Conservation (phyloP, 768 basidiomycete genomes). For the Psilocybe cubensis region DNA sequence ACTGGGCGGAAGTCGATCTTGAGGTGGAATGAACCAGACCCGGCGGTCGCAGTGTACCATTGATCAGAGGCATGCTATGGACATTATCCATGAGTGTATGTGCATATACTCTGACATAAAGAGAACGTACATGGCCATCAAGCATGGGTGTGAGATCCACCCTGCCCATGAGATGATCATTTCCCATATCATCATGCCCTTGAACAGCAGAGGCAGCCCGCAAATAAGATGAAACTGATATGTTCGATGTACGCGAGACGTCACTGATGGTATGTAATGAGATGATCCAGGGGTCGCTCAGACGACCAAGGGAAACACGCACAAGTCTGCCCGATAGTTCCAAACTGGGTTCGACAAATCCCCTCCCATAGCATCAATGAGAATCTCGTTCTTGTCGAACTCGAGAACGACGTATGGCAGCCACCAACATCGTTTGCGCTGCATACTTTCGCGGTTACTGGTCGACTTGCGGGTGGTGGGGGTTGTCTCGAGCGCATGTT, state of each 20-base stretch:
- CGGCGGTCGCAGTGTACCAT: conserved; percentile 85
- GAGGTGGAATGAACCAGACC: conserved; percentile 91
- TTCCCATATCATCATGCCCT: conserved; percentile 94
- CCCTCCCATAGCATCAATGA: conserved; percentile 96
- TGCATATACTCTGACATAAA: conserved; percentile 3
- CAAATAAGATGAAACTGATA: conserved; percentile 90
- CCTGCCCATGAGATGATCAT: conserved; percentile 93
- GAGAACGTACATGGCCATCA: conserved; percentile 66
- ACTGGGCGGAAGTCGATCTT: conserved; percentile 93
- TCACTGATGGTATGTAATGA: conserved; percentile 61
- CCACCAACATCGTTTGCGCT: conserved; percentile 95
- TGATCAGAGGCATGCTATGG: conserved; percentile 83
- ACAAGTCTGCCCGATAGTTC: conserved; percentile 98
- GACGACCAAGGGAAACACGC: conserved; percentile 34
- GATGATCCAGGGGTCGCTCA: conserved; percentile 4
- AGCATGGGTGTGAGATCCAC: conserved; percentile 87
- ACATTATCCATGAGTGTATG: conserved; percentile 13
- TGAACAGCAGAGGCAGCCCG: conserved; percentile 75
- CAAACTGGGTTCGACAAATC: conserved; percentile 88
- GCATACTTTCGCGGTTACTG: conserved; percentile 88
- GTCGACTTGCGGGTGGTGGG: conserved; percentile 58
- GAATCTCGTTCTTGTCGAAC: conserved; percentile 96
- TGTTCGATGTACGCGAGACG: conserved; percentile 91
- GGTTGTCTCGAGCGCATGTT: conserved; percentile 72
- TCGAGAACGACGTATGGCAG: conserved; percentile 97